phyloP scores from a whole-genome alignment of 352 stramenopile genomes.

The Globisporangium ultimum region DNA sequence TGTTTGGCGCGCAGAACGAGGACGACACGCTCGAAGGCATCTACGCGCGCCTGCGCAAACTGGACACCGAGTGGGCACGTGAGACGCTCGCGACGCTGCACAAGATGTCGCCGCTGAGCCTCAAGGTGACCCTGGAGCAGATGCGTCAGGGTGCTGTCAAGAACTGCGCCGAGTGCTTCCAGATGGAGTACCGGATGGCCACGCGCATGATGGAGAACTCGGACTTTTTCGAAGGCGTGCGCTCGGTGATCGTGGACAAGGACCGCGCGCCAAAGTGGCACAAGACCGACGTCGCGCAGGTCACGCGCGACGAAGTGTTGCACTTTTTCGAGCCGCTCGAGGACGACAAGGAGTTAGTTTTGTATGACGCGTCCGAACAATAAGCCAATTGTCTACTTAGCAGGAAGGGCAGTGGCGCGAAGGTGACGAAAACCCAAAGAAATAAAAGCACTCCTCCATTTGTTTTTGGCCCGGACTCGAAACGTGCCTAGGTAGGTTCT shows the following conservation, averaged over 20 bases:
- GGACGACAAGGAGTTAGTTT: constrained; percentile 72
- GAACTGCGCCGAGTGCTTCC: constrained; percentile 87
- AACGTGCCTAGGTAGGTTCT: not conserved
- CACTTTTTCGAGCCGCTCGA: constrained; percentile 77
- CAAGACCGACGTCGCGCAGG: constrained; percentile 50
- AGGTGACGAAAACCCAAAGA: too few relatives aligned
- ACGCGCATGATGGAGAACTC: constrained; percentile 82
- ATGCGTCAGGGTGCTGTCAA: constrained; percentile 87
- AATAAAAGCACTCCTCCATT: too few relatives aligned
- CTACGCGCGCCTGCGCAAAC: constrained; percentile 46
- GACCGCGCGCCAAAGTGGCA: constrained; percentile 92
- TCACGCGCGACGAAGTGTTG: constrained; percentile 70
- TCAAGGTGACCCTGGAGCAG: constrained; percentile 94
- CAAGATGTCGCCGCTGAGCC: constrained; percentile 90
- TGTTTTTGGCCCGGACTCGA: too few relatives aligned
- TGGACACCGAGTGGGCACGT: constrained; percentile 68
- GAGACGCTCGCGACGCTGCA: constrained; percentile 82
- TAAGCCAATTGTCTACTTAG: too few relatives aligned
- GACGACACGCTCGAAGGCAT: constrained; percentile 78
- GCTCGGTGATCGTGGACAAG: constrained; percentile 96
- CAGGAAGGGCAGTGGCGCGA: too few relatives aligned
- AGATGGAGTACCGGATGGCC: constrained; percentile 93
- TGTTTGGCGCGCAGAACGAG: constrained; percentile 76
- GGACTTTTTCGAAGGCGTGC: constrained; percentile 97
- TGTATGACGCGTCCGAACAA: constrained; percentile 40